These are phyloP conservation scores for Phytopythium boreale DNA, from an alignment of 352 stramenopile species.

Conservation along the genomic window DNA sequence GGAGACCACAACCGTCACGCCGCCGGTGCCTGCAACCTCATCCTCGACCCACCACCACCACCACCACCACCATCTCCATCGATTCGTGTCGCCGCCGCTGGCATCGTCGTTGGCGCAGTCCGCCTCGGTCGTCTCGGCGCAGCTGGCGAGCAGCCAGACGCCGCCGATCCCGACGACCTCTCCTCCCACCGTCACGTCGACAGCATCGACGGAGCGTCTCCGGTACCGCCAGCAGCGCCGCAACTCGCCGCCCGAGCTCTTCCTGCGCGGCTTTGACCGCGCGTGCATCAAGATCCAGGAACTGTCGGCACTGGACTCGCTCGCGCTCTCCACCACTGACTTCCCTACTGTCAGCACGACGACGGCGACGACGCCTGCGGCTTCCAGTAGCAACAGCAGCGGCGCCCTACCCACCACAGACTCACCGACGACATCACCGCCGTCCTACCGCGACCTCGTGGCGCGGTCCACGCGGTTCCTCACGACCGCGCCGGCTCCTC, in stretches of 20 bases:
- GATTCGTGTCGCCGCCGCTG: constrained; percentile 55
- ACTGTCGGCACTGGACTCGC: constrained; percentile 14
- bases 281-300: constrained; percentile 44
- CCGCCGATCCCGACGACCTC: constrained; percentile 9
- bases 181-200: not conserved
- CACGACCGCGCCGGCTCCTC: constrained; percentile 53
- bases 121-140: not conserved
- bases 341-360: not conserved
- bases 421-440: constrained; percentile 15
- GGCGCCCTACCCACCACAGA: not conserved
- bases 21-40: not conserved
- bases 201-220: constrained; percentile 13
- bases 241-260: constrained; percentile 66
- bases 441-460: constrained; percentile 63
- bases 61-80: constrained; percentile 10
- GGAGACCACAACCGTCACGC: not conserved
- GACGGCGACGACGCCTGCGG: not conserved
- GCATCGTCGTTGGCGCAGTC: constrained; percentile 19
- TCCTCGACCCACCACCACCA: not conserved
- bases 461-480: constrained; percentile 70
- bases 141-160: not conserved
- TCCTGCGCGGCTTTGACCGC: constrained; percentile 48
- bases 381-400: not conserved
- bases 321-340: not conserved
- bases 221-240: constrained; percentile 31